Conservation (phyloP, 2,329 filamentous ascomycete species). For the Fulvia fulva region DNA sequence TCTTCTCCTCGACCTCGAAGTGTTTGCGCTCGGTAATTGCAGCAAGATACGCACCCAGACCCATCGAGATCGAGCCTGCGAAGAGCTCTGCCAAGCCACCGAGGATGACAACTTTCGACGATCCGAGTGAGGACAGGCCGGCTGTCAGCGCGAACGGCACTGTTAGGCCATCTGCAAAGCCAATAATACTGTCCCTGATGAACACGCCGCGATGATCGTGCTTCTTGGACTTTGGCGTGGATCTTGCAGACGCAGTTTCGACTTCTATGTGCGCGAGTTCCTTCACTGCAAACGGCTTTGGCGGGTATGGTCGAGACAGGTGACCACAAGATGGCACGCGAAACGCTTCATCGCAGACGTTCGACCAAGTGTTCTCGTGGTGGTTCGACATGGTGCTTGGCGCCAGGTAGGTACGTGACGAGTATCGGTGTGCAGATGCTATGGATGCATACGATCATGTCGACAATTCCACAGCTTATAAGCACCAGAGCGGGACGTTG, state of each 20-base stretch:
- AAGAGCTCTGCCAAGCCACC: slow-evolving; percentile 72
- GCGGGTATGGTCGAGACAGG: neutral
- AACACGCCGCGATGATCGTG: slow-evolving; percentile 38
- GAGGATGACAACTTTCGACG: slow-evolving; percentile 40
- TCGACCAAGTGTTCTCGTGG: neutral
- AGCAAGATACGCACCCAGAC: slow-evolving; percentile 68
- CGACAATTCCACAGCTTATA: neutral
- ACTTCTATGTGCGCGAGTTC: neutral
- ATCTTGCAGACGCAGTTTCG: neutral
- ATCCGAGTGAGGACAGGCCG: slow-evolving; percentile 55
- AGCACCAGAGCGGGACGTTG: neutral
- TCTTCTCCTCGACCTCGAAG: slow-evolving; percentile 48
- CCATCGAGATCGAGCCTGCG: slow-evolving; percentile 73
- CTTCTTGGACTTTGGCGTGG: slow-evolving; percentile 3
- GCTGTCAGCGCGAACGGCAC: slow-evolving; percentile 77
- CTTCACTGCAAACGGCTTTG: neutral
- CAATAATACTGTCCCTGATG: slow-evolving; percentile 66
- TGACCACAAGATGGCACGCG: no score
- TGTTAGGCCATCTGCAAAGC: slow-evolving; percentile 73
- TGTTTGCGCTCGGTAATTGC: slow-evolving; percentile 54
- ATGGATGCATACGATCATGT: neutral
- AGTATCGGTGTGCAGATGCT: neutral
- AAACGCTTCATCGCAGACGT: neutral
- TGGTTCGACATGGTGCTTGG: neutral
- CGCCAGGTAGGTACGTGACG: neutral